A percentile compares a stretch with the other conserved stretches of the same genome.
phyloP scores from a whole-genome alignment of 192 early-diverging fungal genomes.

The Backusella tarrabulga region DNA sequence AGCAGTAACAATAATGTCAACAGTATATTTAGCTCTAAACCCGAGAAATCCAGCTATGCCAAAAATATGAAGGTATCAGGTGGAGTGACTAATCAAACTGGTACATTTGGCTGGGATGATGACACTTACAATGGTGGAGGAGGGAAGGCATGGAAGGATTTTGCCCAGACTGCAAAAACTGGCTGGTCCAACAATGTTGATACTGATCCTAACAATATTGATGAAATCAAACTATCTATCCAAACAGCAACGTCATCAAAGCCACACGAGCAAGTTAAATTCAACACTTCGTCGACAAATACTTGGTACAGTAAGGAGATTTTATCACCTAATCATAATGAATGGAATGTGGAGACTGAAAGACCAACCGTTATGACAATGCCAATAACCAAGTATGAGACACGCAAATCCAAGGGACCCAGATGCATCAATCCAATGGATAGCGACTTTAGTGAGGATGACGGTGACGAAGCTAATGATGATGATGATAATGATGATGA shows the following conservation, averaged over 20 bases:
- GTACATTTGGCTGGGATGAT: background rate
- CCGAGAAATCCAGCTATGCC: background rate
- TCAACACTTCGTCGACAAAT: background rate
- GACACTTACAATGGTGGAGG: background rate
- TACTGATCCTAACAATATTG: background rate
- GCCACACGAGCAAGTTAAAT: background rate
- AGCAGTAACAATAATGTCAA: background rate
- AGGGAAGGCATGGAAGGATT: background rate
- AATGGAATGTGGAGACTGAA: background rate
- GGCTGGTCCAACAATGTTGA: background rate
- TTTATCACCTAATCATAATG: background rate
- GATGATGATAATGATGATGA: background rate
- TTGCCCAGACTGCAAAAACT: background rate
- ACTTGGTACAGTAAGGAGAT: background rate
- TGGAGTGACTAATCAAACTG: background rate
- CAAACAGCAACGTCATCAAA: background rate
- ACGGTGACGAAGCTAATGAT: background rate
- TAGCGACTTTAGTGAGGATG: background rate
- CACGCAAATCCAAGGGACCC: background rate
- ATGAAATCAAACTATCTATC: background rate
- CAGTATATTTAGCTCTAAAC: background rate
- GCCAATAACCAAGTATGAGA: background rate
- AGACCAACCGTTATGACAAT: constrained; percentile 13
- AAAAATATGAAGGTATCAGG: background rate
- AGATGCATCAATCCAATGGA: background rate